phyloP scores from a whole-genome alignment of 2,329 filamentous ascomycete species.

The Cadophora sp. region DNA sequence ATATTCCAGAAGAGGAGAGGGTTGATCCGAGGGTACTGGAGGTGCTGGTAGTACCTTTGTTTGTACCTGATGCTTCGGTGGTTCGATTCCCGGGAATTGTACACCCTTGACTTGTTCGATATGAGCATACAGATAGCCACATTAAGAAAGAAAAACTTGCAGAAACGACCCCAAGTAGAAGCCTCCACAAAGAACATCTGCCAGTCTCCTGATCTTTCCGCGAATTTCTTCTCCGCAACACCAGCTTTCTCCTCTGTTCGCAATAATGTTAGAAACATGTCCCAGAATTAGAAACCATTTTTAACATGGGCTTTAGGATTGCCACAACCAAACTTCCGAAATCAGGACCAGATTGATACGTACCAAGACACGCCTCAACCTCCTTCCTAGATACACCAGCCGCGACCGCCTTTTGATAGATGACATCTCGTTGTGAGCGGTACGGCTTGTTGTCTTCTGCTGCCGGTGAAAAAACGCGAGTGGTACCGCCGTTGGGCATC shows the following conservation, averaged over 20 bases:
- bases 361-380: background rate
- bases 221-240: background rate
- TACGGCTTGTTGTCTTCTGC: background rate
- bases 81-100: conserved; percentile 12
- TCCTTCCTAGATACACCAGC: background rate
- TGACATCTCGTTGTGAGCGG: background rate
- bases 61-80: background rate
- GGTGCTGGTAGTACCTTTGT: background rate
- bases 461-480: background rate
- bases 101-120: background rate
- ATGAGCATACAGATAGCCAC: background rate
- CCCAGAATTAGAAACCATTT: too few species aligned
- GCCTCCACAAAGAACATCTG: conserved; percentile 17
- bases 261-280: background rate
- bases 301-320: too few species aligned
- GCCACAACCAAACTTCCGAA: too few species aligned
- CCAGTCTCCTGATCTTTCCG: conserved; percentile 15
- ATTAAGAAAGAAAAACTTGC: conserved; percentile 9
- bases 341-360: background rate
- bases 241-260: background rate
- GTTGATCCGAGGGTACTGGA: too few species aligned
- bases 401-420: background rate
- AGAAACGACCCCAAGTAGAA: conserved; percentile 17
- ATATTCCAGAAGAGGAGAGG: background rate
- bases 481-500: background rate